Conservation (phyloP, 2,329 filamentous ascomycete species). For the Pyrenochaeta sp. region DNA sequence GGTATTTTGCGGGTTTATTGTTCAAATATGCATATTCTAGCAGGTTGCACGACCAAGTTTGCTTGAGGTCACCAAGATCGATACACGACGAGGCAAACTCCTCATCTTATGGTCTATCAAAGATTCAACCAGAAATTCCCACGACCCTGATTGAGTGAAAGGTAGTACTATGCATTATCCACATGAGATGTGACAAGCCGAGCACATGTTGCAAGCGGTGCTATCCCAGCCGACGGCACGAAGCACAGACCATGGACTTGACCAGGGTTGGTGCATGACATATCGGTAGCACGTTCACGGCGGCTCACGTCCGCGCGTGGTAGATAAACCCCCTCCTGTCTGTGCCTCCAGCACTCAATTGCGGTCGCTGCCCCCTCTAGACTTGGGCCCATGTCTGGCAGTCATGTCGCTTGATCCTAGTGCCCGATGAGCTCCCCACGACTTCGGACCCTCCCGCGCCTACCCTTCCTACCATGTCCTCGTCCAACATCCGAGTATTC, state of each 20-base stretch:
- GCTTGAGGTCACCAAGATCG: too few relatives aligned
- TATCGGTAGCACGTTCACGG: conserved; percentile 4
- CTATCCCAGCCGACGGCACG: too few relatives aligned
- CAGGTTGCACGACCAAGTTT: too few relatives aligned
- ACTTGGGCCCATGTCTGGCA: conserved; percentile 14
- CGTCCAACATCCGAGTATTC: conserved; percentile 85
- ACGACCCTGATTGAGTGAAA: too few relatives aligned
- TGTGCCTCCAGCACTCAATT: not conserved
- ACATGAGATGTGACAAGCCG: too few relatives aligned
- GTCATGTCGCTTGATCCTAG: conserved; percentile 36
- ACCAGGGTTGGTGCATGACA: not conserved
- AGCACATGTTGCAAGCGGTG: too few relatives aligned
- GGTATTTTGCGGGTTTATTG: too few relatives aligned
- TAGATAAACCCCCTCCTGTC: not conserved
- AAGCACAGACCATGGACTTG: not conserved
- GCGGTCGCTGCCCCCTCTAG: conserved; percentile 9
- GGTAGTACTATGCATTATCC: too few relatives aligned
- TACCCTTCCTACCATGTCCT: conserved; percentile 39
- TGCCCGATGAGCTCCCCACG: conserved; percentile 41
- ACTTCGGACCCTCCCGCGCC: conserved; percentile 35
- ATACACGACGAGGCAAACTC: too few relatives aligned
- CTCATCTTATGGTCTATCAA: too few relatives aligned
- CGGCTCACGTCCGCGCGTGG: not conserved
- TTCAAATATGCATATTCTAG: too few relatives aligned
- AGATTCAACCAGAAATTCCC: too few relatives aligned